A percentile compares a stretch with the other conserved stretches of the same genome.
Conservation (phyloP, 495 filamentous ascomycete species). For the Penicillium salamii region DNA sequence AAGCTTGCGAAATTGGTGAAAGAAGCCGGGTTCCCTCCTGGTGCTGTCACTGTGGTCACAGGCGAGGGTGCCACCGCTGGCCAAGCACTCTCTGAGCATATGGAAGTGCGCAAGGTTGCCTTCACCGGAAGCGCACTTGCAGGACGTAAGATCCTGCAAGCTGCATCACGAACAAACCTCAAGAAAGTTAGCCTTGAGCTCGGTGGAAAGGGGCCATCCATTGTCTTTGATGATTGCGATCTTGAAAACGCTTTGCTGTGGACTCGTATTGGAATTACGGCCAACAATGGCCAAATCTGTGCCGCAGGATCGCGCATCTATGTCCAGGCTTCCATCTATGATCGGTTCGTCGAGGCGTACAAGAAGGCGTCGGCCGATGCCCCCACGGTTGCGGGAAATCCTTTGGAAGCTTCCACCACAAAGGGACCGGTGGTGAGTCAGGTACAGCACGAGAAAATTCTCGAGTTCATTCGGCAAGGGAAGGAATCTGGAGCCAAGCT, state of each 20-base stretch:
- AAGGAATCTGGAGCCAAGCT: conserved; percentile 75
- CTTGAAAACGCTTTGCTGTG: conserved; percentile 40
- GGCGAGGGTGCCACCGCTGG: conserved; percentile 79
- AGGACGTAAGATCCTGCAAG: conserved; percentile 27
- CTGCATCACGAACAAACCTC: conserved; percentile 43
- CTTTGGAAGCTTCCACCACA: conserved; percentile 64
- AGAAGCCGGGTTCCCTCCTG: conserved; percentile 83
- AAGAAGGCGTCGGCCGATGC: conserved; percentile 10
- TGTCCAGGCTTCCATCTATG: conserved; percentile 55
- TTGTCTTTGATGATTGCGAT: conserved; percentile 46
- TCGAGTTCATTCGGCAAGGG: conserved; percentile 71
- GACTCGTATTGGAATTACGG: conserved; percentile 42
- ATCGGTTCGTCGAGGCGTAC: conserved; percentile 44
- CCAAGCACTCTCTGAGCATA: conserved; percentile 70
- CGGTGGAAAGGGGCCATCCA: conserved; percentile 43
- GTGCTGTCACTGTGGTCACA: conserved; percentile 84
- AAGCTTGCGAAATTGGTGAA: conserved; percentile 76
- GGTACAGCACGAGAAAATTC: conserved; percentile 77
- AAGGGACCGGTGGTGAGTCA: conserved; percentile 85
- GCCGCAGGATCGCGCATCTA: conserved; percentile 49
- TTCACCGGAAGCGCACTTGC: conserved; percentile 26
- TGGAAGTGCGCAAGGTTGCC: conserved; percentile 72
- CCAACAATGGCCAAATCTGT: conserved; percentile 55
- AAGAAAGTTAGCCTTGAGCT: conserved; percentile 48
- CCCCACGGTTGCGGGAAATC: conserved; percentile 62